Percentiles rank a stretch among this genome's conserved stretches.
Conservation (phyloP, 345 rosid genomes). For the Citrus inodora region DNA sequence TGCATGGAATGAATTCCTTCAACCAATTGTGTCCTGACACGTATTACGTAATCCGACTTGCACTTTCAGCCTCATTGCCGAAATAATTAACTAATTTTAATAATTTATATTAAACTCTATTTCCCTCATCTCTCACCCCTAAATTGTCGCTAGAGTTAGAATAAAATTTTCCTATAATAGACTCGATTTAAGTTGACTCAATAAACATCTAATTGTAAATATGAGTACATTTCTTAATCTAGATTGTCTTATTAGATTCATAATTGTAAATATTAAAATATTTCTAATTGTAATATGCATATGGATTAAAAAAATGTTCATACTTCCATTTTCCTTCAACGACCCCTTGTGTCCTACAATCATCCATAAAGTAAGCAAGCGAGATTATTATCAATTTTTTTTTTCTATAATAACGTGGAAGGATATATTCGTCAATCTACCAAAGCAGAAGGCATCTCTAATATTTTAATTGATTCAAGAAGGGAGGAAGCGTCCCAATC, state of each 20-base stretch:
- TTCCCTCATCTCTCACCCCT: too few relatives aligned
- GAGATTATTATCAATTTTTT: neutral
- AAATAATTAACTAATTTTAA: neutral
- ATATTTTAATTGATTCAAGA: neutral
- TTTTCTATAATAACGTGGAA: neutral
- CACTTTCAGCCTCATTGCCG: neutral
- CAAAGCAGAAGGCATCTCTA: neutral
- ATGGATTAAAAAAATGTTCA: too few relatives aligned
- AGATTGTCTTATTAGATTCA: too few relatives aligned
- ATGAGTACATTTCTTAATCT: too few relatives aligned
- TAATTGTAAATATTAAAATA: too few relatives aligned
- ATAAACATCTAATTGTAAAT: too few relatives aligned
- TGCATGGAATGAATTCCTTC: constrained; percentile 34
- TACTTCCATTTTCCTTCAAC: neutral
- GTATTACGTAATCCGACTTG: constrained; percentile 12
- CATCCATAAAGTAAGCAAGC: neutral
- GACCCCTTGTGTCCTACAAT: neutral
- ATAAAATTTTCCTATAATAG: too few relatives aligned
- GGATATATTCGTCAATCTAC: neutral
- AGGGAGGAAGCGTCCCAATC: constrained; percentile 19
- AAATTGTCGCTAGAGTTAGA: too few relatives aligned
- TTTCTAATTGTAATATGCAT: too few relatives aligned
- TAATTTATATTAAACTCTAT: too few relatives aligned
- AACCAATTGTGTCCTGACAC: constrained; percentile 28
- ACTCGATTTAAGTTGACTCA: too few relatives aligned